Percentiles rank a stretch among this genome's conserved stretches.
Conservation (phyloP, 2,329 filamentous ascomycete species). For the Ceratocystis eucalypticola region DNA sequence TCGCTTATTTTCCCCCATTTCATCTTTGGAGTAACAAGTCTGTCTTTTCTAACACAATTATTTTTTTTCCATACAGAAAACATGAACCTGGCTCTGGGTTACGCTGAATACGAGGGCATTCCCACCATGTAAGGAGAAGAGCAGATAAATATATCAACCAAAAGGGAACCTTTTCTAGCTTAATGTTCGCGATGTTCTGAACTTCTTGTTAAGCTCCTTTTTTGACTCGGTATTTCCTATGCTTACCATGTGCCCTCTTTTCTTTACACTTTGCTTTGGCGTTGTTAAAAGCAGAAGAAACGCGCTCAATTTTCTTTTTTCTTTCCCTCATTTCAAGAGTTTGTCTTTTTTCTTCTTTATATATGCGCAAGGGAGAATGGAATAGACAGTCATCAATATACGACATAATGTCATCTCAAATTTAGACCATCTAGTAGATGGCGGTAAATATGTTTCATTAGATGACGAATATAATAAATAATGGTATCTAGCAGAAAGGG, state of each 20-base stretch:
- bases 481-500: neutral
- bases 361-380: neutral
- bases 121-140: slow-evolving; percentile 35
- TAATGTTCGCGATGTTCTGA: neutral
- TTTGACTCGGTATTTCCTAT: neutral
- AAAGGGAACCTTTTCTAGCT: neutral
- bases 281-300: neutral
- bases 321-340: neutral
- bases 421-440: neutral
- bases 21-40: slow-evolving; percentile 14
- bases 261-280: neutral
- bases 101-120: slow-evolving; percentile 79
- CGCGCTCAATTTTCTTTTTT: neutral
- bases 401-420: neutral
- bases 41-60: neutral
- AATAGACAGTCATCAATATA: neutral
- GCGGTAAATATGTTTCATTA: neutral
- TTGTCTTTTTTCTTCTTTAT: neutral
- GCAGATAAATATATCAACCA: neutral
- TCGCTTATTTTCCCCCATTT: neutral
- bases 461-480: neutral
- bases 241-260: neutral
- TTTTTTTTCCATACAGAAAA: slow-evolving; percentile 45
- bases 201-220: neutral
- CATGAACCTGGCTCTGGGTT: slow-evolving; percentile 85